Percentiles rank a stretch among this genome's conserved stretches.
Evolutionary conservation across 306 rosid genomes (phyloP).

Genomic region (Carpinus viminea): DNA sequence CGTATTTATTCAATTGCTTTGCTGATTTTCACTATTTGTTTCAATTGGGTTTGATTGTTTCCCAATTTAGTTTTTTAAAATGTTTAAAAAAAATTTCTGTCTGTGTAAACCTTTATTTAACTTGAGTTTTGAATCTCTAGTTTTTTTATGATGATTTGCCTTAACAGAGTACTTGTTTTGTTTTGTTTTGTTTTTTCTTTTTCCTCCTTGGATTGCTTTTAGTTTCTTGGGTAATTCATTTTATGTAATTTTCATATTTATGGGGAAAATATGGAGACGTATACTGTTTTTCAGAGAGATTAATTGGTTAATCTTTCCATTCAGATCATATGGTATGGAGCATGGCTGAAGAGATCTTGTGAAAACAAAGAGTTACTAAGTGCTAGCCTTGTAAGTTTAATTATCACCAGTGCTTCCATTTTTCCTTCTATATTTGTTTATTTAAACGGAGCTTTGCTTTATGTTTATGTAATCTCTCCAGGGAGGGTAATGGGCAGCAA

Average conservation of each 20-base stretch:
- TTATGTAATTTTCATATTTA: background rate
- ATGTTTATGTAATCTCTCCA: background rate
- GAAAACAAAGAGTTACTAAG: constrained; percentile 54
- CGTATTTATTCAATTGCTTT: constrained; percentile 9
- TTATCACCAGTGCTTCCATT: background rate
- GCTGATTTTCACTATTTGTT: background rate
- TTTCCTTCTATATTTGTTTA: constrained; percentile 2
- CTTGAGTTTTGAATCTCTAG: background rate
- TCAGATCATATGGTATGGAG: constrained; percentile 92
- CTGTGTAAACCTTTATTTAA: background rate
- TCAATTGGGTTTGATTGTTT: too few relatives aligned
- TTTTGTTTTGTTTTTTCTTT: too few relatives aligned
- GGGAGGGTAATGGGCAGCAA: background rate
- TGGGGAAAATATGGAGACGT: background rate
- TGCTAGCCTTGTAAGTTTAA: constrained; percentile 59
- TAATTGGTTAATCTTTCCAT: constrained; percentile 16
- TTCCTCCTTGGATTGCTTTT: too few relatives aligned
- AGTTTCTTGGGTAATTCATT: too few relatives aligned
- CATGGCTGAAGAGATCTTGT: constrained; percentile 63
- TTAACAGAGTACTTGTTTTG: too few relatives aligned
- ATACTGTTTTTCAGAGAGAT: background rate
- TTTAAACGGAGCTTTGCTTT: background rate
- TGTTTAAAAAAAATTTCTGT: background rate
- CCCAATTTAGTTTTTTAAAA: too few relatives aligned
- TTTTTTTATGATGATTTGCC: background rate